phyloP scores from a whole-genome alignment of 192 early-diverging fungal species.

The Coemansia sp. region DNA sequence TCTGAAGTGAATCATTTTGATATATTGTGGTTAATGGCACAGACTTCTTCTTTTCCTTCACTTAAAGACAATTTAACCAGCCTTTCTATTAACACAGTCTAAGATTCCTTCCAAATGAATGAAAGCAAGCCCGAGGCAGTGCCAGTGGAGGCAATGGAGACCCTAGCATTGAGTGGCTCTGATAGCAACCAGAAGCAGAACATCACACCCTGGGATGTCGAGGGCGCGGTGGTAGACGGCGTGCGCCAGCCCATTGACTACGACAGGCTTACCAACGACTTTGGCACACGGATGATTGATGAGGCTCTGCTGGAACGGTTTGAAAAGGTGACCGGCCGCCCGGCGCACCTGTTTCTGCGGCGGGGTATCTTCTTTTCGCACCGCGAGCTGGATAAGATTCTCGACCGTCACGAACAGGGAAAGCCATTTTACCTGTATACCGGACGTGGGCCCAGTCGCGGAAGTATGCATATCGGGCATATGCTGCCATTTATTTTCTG shows the following conservation, averaged over 20 bases:
- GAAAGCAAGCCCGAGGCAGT: background rate
- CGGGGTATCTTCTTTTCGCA: conserved; percentile 96
- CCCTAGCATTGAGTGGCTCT: conserved; percentile 4
- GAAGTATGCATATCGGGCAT: conserved; percentile 94
- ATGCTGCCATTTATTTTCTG: conserved; percentile 97
- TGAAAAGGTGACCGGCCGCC: conserved; percentile 78
- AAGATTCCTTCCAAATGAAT: background rate
- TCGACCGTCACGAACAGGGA: conserved; percentile 91
- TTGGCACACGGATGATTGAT: conserved; percentile 84
- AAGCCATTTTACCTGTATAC: conserved; percentile 98
- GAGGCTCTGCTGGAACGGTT: conserved; percentile 74
- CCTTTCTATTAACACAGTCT: background rate
- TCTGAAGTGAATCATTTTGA: no score
- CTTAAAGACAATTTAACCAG: no score
- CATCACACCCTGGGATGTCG: conserved; percentile 90
- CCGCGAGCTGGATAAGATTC: conserved; percentile 77
- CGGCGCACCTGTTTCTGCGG: conserved; percentile 80
- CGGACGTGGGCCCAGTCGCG: conserved; percentile 90
- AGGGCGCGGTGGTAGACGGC: conserved; percentile 89
- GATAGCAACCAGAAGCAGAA: conserved; percentile 20
- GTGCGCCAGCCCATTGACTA: conserved; percentile 88
- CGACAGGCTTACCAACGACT: conserved; percentile 80
- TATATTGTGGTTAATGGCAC: no score
- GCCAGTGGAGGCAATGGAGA: conserved; percentile 16
- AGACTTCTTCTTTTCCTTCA: no score